Percentiles rank a stretch among this genome's conserved stretches.
Conservation (phyloP, 805 yeast species). For the Priceomyces fermenticarens region DNA sequence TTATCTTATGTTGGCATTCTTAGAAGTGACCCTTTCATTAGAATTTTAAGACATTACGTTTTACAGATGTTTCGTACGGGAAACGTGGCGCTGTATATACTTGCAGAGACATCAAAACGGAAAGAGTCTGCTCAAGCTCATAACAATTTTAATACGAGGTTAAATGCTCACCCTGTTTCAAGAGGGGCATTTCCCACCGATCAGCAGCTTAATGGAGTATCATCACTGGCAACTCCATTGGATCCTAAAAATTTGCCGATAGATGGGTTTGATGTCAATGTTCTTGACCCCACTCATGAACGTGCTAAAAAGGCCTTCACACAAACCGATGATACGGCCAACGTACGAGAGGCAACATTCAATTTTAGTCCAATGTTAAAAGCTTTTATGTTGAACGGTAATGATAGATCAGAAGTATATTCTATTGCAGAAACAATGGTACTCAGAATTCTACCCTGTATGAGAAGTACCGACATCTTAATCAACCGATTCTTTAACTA, state of each 20-base stretch:
- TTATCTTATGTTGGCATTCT: constrained; percentile 38
- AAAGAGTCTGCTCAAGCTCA: constrained; percentile 4
- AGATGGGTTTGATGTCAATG: no score
- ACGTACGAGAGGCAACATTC: neutral
- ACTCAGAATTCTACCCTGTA: constrained; percentile 28
- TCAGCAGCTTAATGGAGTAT: no score
- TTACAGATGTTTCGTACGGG: constrained; percentile 31
- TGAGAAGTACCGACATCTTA: constrained; percentile 20
- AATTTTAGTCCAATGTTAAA: constrained; percentile 19
- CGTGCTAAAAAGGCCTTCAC: no score
- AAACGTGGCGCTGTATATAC: constrained; percentile 28
- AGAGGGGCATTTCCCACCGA: no score
- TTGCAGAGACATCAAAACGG: constrained; percentile 13
- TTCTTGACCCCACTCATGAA: no score
- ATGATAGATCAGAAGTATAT: constrained; percentile 23
- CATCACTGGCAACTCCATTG: neutral
- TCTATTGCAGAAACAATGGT: constrained; percentile 25
- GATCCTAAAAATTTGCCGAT: no score
- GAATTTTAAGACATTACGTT: constrained; percentile 33
- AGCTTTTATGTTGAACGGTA: constrained; percentile 15
- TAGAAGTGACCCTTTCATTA: constrained; percentile 38
- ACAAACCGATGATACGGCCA: no score
- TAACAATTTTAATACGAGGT: no score
- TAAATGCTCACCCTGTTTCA: no score
- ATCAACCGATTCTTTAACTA: constrained; percentile 33